Evolutionary conservation across 768 basidiomycete species (phyloP).

Genomic region (Serendipita sp.): DNA sequence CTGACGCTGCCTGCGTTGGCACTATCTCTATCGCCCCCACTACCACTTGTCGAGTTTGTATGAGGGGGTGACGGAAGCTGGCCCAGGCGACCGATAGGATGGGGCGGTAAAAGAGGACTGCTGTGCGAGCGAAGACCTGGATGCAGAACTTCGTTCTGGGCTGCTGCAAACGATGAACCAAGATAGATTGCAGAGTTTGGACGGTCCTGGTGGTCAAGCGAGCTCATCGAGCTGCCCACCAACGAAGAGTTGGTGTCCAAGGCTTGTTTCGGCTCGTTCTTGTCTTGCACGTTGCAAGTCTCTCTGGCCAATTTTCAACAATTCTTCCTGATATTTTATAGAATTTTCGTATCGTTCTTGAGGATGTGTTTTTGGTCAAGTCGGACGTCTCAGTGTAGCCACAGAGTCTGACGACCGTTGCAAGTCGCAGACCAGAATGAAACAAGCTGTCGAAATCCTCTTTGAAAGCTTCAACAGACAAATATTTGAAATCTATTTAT

Average conservation of each 20-base stretch:
- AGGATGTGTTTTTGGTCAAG: not conserved
- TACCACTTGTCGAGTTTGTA: conserved; percentile 5
- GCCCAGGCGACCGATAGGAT: not conserved
- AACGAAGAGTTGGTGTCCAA: too few species aligned
- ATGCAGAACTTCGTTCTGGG: not conserved
- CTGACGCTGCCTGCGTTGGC: not conserved
- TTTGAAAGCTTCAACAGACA: too few species aligned
- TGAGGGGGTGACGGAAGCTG: conserved; percentile 3
- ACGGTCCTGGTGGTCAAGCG: not conserved
- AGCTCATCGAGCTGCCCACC: conserved; percentile 6
- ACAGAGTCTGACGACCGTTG: not conserved
- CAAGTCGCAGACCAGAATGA: too few species aligned
- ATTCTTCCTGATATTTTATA: too few species aligned
- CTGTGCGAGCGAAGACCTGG: not conserved
- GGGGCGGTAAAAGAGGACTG: not conserved
- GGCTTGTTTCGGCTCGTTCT: too few species aligned
- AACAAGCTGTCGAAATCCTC: too few species aligned
- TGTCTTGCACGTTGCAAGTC: too few species aligned
- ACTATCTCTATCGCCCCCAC: not conserved
- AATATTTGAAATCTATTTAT: too few species aligned
- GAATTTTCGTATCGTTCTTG: not conserved
- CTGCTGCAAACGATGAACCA: not conserved
- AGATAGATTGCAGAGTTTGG: conserved; percentile 7
- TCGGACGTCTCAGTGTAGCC: not conserved
- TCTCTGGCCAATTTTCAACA: too few species aligned